Base-by-base conservation (phyloP, 257 asterid genomes). In the Verbena officinalis region DNA sequence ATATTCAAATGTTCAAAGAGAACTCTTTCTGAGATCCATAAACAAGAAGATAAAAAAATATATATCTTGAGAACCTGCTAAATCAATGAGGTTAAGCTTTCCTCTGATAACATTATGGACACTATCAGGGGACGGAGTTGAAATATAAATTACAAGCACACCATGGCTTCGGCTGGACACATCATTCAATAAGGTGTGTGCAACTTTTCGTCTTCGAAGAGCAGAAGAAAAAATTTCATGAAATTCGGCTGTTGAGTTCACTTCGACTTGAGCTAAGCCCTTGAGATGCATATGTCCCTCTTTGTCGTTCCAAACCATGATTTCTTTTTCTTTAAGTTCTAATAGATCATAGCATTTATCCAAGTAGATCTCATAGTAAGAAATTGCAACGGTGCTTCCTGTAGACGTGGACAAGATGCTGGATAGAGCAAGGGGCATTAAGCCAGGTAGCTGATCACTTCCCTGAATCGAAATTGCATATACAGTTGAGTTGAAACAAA, bases 141-240 rank as follows among this genome's bases (percentile, higher is more conserved):
- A 78, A 63, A 90, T 69, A 17, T 72, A 68, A 57, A 90, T 73
- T 58, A 76, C 81, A 42, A 93, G 91, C 44, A 86, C 87, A 0
- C 84, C 94, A n/a, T 90, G 99, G 75, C 98, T 93, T 70, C 98
- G 80, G 73, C 98, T 93, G 10, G 98, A 93, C 11, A 73, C 88
- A 57, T 93, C 96, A 65, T 89, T 93, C 64, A 84, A 78, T 38
- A 80, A 76, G 14, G 98, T 87, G 50, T 62, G 77, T 20, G 96
- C 98, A 21, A 87, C 85, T 81, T 87, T 93, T 56, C 98, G 82
- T 69, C 88, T 87, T 78, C 64, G 88, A 56, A 78, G 62, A 27
- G 91, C 97, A 63, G 80, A 68, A 62, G 81, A 62, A 73, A 90
- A 90, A 20, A 77, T 65, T 75, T 90, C 90, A 27, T 67, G 74